Evolutionary conservation across 176 grass and related monocot species (phyloP), one percentile per base, ranked within the genome.

Genomic region (Themeda triandra): DNA sequence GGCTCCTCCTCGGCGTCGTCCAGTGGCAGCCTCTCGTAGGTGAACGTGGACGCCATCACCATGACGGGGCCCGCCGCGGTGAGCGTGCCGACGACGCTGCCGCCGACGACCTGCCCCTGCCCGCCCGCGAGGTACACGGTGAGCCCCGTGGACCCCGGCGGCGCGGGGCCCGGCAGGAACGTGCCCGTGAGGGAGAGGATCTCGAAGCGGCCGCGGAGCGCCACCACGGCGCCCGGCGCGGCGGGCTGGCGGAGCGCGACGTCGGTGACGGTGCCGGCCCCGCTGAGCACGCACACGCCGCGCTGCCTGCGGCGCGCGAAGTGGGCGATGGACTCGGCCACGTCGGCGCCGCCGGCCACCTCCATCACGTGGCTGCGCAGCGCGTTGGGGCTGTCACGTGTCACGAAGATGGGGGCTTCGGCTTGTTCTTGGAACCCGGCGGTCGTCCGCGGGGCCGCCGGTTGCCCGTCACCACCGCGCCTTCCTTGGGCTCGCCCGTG

Each of bases 391-490:
- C 94, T 92, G 80, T 97, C 94, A 24, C 91, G 87, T 17, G 91
- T 97, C 30, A 97, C 84, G 84, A 97, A 93, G 76, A 97, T 93
- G 72, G 94, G 94, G 94, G 91, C 84, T 92, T 97, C 0, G 94
- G 94, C 75, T 92, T 97, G 74, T 97, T 97, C 90, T 97, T 97
- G 56, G 94, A 97, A 3, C 94, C 94, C 17, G 87, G 58, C 4
- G 94, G 94, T 0, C 94, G 91, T 10, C 94, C 94, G 10, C 94
- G 91, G 68, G 87, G 94, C 2, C 91, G 84, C 18, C 91, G 91
- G 89, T 88, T 88, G 36, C 86, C 82, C 1, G 87, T 69, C 63
- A 92, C 91, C 40, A 93, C 87, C 23, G 89, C 91, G 45, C 94
- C 94, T 25, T 91, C 94, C 64, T 73, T 86, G 24, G 91, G 79